Percentiles rank a stretch among this genome's conserved stretches.
Conservation (phyloP, 1,139 yeast genomes). For the Schwanniomyces etchellsii region DNA sequence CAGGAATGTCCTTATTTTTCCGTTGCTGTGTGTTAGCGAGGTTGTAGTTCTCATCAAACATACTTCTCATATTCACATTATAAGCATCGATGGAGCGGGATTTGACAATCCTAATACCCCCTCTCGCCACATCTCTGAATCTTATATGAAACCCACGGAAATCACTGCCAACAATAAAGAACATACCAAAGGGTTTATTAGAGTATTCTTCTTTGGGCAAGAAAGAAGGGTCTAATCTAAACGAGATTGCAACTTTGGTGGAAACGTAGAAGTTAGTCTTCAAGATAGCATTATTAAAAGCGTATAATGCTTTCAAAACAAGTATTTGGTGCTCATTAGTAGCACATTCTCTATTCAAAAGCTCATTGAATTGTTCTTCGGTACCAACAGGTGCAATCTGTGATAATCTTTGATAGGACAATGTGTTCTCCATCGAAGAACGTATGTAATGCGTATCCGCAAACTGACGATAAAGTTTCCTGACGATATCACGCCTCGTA, state of each 20-base stretch:
- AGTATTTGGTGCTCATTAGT: slow-evolving; percentile 77
- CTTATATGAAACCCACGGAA: slow-evolving; percentile 97
- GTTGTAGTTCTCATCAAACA: slow-evolving; percentile 95
- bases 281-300: slow-evolving; percentile 80
- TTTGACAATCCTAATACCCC: slow-evolving; percentile 94
- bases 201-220: slow-evolving; percentile 86
- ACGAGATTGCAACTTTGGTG: slow-evolving; percentile 91
- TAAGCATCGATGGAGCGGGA: slow-evolving; percentile 84
- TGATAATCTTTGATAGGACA: slow-evolving; percentile 83
- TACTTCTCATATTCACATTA: slow-evolving; percentile 75
- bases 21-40: slow-evolving; percentile 95
- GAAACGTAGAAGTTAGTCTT: slow-evolving; percentile 94
- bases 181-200: slow-evolving; percentile 90
- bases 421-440: slow-evolving; percentile 69
- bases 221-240: slow-evolving; percentile 82
- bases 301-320: slow-evolving; percentile 76
- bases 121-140: slow-evolving; percentile 96
- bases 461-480: slow-evolving; percentile 84
- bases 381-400: slow-evolving; percentile 71
- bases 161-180: slow-evolving; percentile 92
- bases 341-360: slow-evolving; percentile 65
- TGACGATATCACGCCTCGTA: slow-evolving; percentile 64
- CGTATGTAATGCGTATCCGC: slow-evolving; percentile 86
- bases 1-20: slow-evolving; percentile 97
- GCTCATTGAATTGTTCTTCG: slow-evolving; percentile 68